These are phyloP conservation scores for Scutellaria galericulata DNA, from an alignment of 257 asterid species.

Conservation along the genomic window DNA sequence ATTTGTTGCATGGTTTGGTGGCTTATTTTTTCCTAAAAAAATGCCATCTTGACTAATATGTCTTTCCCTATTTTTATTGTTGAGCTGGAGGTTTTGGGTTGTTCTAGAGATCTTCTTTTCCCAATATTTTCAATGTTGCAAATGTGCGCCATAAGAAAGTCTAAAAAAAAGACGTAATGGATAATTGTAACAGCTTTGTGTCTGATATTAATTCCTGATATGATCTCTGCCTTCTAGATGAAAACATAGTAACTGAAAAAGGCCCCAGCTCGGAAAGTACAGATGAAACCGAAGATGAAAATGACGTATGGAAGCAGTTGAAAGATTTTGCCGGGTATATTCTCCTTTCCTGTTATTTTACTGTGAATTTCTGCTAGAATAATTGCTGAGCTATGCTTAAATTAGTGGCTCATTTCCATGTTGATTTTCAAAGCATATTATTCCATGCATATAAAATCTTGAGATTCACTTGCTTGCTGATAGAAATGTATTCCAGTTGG, in stretches of 20 bases:
- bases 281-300: slow-evolving; percentile 61
- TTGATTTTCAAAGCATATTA: neutral
- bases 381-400: neutral
- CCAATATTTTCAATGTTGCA: neutral
- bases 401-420: neutral
- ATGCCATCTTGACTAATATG: neutral
- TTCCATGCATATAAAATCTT: slow-evolving; percentile 4
- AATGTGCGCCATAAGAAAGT: neutral
- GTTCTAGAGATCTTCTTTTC: neutral
- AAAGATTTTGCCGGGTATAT: slow-evolving; percentile 87
- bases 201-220: slow-evolving; percentile 14
- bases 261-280: slow-evolving; percentile 44
- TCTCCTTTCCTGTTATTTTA: slow-evolving; percentile 23
- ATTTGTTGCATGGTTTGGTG: neutral
- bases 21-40: neutral
- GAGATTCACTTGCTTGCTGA: slow-evolving; percentile 15
- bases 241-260: slow-evolving; percentile 48
- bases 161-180: neutral
- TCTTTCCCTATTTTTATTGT: slow-evolving; percentile 4
- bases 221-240: slow-evolving; percentile 50
- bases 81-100: slow-evolving; percentile 12
- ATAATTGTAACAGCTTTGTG: neutral
- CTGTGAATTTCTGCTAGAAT: neutral
- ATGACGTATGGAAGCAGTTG: slow-evolving; percentile 71
- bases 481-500: neutral